Conservation (phyloP, 768 basidiomycete species). For the Cyclocybe cylindracea region DNA sequence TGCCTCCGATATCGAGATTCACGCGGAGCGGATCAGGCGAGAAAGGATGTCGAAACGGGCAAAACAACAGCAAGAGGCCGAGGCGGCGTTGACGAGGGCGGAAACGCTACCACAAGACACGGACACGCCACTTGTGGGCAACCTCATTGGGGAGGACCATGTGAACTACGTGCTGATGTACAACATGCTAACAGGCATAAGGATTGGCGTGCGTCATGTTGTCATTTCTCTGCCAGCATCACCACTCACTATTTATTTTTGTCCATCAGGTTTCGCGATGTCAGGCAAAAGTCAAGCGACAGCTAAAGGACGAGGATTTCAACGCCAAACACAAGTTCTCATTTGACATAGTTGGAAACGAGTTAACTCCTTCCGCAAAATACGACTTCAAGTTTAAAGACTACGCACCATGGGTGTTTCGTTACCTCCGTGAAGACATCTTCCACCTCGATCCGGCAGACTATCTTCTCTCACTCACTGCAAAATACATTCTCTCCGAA, state of each 20-base stretch:
- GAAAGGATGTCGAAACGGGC: conserved; percentile 76
- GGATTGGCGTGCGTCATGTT: conserved; percentile 73
- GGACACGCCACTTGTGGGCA: conserved; percentile 75
- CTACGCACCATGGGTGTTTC: conserved; percentile 98
- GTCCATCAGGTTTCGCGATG: conserved; percentile 81
- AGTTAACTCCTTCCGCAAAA: conserved; percentile 94
- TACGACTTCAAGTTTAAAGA: conserved; percentile 99
- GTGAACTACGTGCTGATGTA: conserved; percentile 99
- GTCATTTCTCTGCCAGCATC: not conserved
- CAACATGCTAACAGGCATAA: conserved; percentile 99
- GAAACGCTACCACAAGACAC: conserved; percentile 38
- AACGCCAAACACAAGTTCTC: conserved; percentile 90
- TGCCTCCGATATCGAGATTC: conserved; percentile 81
- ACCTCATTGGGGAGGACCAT: conserved; percentile 97
- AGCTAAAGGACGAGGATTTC: conserved; percentile 86
- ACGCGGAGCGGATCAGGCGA: conserved; percentile 83
- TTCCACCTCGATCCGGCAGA: conserved; percentile 97
- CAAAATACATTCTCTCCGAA: conserved; percentile 97
- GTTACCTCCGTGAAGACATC: conserved; percentile 89
- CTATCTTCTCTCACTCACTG: conserved; percentile 94
- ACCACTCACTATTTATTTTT: conserved; percentile 12
- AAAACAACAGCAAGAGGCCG: conserved; percentile 63
- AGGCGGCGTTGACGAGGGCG: conserved; percentile 50
- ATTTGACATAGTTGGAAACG: conserved; percentile 99
- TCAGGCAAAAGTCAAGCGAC: conserved; percentile 91